phyloP scores from a whole-genome alignment of 176 grass and related monocot species.

The Carex pumila region DNA sequence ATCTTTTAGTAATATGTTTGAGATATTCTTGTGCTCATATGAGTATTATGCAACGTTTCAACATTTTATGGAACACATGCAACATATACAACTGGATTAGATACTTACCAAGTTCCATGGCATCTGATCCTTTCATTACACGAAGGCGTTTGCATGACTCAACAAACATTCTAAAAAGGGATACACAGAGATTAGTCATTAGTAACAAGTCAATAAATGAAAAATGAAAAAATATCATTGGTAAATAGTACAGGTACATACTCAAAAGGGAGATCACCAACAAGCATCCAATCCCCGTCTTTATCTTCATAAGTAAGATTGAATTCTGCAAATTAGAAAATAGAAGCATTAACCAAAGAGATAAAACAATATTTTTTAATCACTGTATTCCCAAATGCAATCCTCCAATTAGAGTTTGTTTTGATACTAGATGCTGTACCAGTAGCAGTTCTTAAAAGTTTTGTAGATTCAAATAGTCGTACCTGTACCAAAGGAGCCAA shows the following conservation, averaged over 20 bases:
- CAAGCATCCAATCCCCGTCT: slow-evolving; percentile 46
- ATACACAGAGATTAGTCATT: background rate
- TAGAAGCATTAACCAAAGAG: slow-evolving; percentile 11
- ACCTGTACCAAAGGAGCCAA: slow-evolving; percentile 31
- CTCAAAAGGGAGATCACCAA: slow-evolving; percentile 38
- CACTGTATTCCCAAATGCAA: background rate
- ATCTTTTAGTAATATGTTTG: background rate
- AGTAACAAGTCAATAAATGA: background rate
- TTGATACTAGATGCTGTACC: background rate
- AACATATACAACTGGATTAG: slow-evolving; percentile 7
- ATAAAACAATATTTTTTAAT: slow-evolving; percentile 3
- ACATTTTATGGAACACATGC: background rate
- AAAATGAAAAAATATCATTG: background rate
- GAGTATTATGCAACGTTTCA: background rate
- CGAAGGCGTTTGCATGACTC: slow-evolving; percentile 42
- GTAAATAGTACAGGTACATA: background rate
- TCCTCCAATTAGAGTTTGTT: background rate
- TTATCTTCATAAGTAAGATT: slow-evolving; percentile 37
- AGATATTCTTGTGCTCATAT: background rate
- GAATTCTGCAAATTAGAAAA: slow-evolving; percentile 27
- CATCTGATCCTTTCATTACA: slow-evolving; percentile 44
- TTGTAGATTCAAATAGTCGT: background rate
- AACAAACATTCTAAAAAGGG: slow-evolving; percentile 34
- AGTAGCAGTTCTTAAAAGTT: background rate
- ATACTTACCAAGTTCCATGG: slow-evolving; percentile 37